Evolutionary conservation across 768 basidiomycete species (phyloP), one percentile per base, ranked within the genome.

Genomic region (Coprinopsis cinerea): DNA sequence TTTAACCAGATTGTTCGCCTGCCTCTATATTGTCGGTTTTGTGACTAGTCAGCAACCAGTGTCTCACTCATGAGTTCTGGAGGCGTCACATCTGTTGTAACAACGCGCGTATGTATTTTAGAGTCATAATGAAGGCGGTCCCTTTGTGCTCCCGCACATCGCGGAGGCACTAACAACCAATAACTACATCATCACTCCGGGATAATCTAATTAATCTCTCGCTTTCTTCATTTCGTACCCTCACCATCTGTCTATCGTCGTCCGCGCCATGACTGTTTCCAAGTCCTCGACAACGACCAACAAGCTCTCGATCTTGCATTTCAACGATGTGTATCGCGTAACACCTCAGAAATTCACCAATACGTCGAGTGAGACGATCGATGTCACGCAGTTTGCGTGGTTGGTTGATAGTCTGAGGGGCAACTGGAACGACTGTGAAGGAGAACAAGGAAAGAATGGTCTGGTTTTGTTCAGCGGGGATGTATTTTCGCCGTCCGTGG

Each of bases 381-480:
- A 89, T 63, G 89, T 91, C 22, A 83, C 87, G 10, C 90, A 93
- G 63, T 94, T 92, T 64, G 80, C 80, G n/a, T 77, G 81, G 9
- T 70, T 87, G 28, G 65, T 93, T 22, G 72, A 86, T 47, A 71
- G 76, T 51, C 67, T 89, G 24, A 75, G 88, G 44, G 66, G 70
- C 44, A 62, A 64, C 32, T 91, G 88, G 88, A 55, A 66, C 3
- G 56, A 68, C 28, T 57, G 63, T 32, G 48, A 64, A 4, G 77
- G 34, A 20, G 53, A 81, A 53, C 76, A 77, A 4, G 66, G 70
- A 42, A 72, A 71, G 55, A 85, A 91, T 58, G 92, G 92, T 0
- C 69, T 96, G 6, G 72, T 85, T 0, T 66, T 96, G 3, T 96
- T 94, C 65, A 92, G 89, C 28, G 92, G 92, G 6, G 92, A 95